Base-by-base conservation (phyloP, 352 stramenopile species). In the Globisporangium spinosum region DNA sequence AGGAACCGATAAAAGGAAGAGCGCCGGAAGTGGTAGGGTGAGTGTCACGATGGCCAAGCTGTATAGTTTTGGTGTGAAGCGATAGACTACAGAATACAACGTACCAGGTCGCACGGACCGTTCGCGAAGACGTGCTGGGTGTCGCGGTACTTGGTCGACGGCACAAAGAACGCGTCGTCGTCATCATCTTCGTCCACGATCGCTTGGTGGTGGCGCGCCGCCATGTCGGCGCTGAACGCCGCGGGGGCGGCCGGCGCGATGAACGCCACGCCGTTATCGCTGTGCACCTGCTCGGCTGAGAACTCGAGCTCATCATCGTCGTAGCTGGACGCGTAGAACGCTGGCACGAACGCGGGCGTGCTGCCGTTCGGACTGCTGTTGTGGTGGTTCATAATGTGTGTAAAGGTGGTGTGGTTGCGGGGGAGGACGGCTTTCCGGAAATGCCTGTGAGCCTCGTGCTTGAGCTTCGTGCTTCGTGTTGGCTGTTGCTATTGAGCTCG, bases 101-200 rank as follows among this genome's bases (percentile, higher is more conserved):
- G 47, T 51, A 71, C 66, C 54, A 64, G 45, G 58, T 70, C 57
- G 47, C 65, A 65, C 8, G 65, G 65, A 47, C 54, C 65, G 55
- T 69, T 77, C 0, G 77, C 71, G 65, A 87, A 87, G 62, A 78
- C 72, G 73, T 82, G 78, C 34, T 77, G 58, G 2, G 72, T 75
- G 75, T 86, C 78, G 35, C 78, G 77, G 64, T 82, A 86, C 64
- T 22, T 70, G 29, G 77, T 70, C 35, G 67, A 70, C n/a, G 74
- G 54, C 15, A 62, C 65, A 17, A 67, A 68, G 54, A 70, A 43
- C 15, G 58, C 43, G 43, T 69, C 40, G 5, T 69, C 64, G 7
- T 58, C 45, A 32, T 32, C 29, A 32, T 70, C 57, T 17, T 70
- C 65, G 13, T 64, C 58, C 47, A 49, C 55, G 47, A 63, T 35